phyloP scores from a whole-genome alignment of 1,284 basidiomycete genomes.

The Flammula alnicola region DNA sequence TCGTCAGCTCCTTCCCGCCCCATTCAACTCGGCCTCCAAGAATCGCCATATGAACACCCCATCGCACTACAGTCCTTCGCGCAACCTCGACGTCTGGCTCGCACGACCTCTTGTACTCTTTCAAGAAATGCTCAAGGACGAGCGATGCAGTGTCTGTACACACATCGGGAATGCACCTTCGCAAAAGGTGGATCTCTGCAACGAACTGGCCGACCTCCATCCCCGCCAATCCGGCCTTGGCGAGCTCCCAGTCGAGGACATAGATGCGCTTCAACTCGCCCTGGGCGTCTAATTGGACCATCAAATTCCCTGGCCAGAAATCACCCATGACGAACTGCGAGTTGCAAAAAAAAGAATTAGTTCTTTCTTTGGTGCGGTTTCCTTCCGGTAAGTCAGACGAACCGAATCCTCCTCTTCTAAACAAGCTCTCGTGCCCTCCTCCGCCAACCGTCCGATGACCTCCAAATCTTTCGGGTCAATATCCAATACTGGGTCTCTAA shows the following conservation, averaged over 20 bases:
- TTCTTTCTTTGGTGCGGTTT: too few relatives aligned
- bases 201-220: conserved; percentile 63
- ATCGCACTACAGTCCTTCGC: conserved; percentile 41
- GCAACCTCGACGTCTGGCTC: conserved; percentile 21
- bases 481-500: conserved; percentile 46
- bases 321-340: conserved; percentile 58
- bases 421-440: conserved; percentile 41
- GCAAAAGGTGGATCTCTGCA: conserved; percentile 56
- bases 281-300: conserved; percentile 40
- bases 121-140: conserved; percentile 47
- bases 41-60: conserved; percentile 54
- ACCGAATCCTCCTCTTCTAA: conserved; percentile 39
- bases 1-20: conserved; percentile 48
- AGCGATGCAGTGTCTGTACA: conserved; percentile 37
- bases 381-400: too few relatives aligned
- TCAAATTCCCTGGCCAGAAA: conserved; percentile 70
- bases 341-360: too few relatives aligned
- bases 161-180: conserved; percentile 45
- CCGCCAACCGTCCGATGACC: conserved; percentile 39
- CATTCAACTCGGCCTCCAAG: conserved; percentile 50
- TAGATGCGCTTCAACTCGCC: conserved; percentile 42
- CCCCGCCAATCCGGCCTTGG: conserved; percentile 53
- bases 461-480: conserved; percentile 41
- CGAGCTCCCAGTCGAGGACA: conserved; percentile 65
- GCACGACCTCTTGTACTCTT: conserved; percentile 41